phyloP scores from a whole-genome alignment of 345 rosid genomes.

The Psidium friedrichsthalianum region DNA sequence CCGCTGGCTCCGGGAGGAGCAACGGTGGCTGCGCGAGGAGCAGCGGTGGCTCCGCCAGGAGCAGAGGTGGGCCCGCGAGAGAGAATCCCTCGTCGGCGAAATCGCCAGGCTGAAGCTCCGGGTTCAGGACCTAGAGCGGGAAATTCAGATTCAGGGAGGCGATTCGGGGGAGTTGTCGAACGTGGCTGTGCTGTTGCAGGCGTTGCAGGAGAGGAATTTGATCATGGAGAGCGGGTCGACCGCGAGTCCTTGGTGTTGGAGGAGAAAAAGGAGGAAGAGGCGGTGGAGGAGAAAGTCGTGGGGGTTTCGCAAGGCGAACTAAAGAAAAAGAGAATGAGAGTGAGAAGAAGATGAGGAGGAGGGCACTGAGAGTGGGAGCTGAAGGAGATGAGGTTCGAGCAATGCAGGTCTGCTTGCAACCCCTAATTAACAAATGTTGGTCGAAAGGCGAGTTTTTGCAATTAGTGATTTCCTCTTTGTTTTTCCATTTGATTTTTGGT shows the following conservation, averaged over 20 bases:
- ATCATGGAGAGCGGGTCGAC: conserved; percentile 41
- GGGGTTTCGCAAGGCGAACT: conserved; percentile 18
- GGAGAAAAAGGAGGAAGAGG: conserved; percentile 19
- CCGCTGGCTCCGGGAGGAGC: conserved; percentile 80
- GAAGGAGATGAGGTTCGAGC: conserved; percentile 81
- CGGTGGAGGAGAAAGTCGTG: conserved; percentile 20
- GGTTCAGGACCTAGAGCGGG: conserved; percentile 38
- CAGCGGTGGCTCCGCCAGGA: conserved; percentile 84
- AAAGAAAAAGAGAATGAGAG: conserved; percentile 10
- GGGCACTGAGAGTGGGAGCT: conserved; percentile 52
- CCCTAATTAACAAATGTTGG: background rate
- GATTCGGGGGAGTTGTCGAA: background rate
- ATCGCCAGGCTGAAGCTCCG: conserved; percentile 54
- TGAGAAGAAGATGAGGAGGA: conserved; percentile 16
- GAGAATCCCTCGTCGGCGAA: conserved; percentile 46
- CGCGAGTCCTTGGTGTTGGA: conserved; percentile 34
- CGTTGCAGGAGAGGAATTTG: conserved; percentile 48
- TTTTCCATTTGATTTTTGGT: background rate
- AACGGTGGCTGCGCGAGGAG: conserved; percentile 91
- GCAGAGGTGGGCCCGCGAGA: conserved; percentile 74
- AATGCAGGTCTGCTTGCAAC: conserved; percentile 74
- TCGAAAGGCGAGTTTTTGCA: background rate
- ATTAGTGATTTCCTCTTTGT: background rate
- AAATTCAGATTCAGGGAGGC: conserved; percentile 9
- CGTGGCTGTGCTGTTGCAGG: conserved; percentile 41